Evolutionary conservation across 495 filamentous ascomycete genomes (phyloP).

Genomic region (Letharia lupina): DNA sequence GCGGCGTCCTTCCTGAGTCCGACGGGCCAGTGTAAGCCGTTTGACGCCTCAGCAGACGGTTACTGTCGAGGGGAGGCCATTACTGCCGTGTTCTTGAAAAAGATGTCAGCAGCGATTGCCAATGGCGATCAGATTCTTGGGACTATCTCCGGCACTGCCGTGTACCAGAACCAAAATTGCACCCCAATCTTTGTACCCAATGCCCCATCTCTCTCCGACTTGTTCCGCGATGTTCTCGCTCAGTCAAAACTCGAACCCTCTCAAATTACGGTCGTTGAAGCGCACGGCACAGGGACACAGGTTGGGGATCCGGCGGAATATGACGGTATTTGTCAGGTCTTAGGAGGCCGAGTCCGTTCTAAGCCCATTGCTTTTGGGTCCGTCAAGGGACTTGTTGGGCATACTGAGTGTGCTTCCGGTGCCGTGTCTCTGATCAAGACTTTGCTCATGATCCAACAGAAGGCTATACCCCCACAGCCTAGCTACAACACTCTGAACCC

Average conservation of each 20-base stretch:
- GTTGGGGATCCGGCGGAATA: slow-evolving; percentile 56
- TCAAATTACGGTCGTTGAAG: slow-evolving; percentile 64
- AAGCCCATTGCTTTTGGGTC: slow-evolving; percentile 28
- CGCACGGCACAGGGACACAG: slow-evolving; percentile 69
- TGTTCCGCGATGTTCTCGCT: slow-evolving; percentile 49
- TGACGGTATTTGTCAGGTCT: slow-evolving; percentile 38
- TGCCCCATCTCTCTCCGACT: slow-evolving; percentile 47
- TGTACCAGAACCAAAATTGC: slow-evolving; percentile 60
- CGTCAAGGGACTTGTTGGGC: slow-evolving; percentile 36
- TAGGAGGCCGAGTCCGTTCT: slow-evolving; percentile 36
- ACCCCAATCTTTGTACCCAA: slow-evolving; percentile 66
- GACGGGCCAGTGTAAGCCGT: slow-evolving; percentile 54
- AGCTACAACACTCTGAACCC: slow-evolving; percentile 37
- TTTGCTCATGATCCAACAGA: slow-evolving; percentile 30
- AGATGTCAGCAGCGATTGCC: slow-evolving; percentile 51
- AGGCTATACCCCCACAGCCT: slow-evolving; percentile 30
- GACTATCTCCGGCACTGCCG: slow-evolving; percentile 50
- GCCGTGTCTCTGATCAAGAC: slow-evolving; percentile 30
- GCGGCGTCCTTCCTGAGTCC: slow-evolving; percentile 36
- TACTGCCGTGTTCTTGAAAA: slow-evolving; percentile 58
- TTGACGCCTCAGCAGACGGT: slow-evolving; percentile 61
- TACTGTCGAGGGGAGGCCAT: slow-evolving; percentile 65
- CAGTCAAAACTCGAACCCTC: slow-evolving; percentile 50
- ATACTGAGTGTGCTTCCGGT: slow-evolving; percentile 33
- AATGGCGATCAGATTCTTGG: slow-evolving; percentile 58